Percentiles rank a stretch among this genome's conserved stretches.
These are phyloP conservation scores for Furcasterigmium sp. DNA, from an alignment of 2,329 filamentous ascomycete genomes.

Conservation along the genomic window DNA sequence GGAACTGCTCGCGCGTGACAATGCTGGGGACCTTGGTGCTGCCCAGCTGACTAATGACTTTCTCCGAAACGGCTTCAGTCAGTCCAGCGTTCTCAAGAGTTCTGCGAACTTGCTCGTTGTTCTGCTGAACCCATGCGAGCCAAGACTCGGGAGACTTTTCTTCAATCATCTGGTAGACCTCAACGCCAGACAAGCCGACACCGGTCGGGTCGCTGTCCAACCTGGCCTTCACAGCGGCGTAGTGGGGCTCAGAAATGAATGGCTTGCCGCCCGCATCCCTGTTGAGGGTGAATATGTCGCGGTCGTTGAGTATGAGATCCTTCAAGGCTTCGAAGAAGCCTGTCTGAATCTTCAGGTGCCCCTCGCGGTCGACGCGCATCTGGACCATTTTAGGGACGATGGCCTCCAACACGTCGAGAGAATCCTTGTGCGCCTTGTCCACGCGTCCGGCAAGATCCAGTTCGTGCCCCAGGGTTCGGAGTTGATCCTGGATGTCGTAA, in stretches of 20 bases:
- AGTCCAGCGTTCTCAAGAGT: constrained; percentile 19
- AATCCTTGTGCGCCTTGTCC: constrained; percentile 24
- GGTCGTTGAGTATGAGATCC: constrained; percentile 45
- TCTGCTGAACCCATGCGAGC: constrained; percentile 47
- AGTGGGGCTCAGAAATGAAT: constrained; percentile 39
- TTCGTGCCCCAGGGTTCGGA: too few relatives aligned
- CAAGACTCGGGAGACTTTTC: constrained; percentile 34
- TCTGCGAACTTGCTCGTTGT: constrained; percentile 31
- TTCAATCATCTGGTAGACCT: constrained; percentile 21
- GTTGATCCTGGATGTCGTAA: too few relatives aligned
- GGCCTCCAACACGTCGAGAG: constrained; percentile 36
- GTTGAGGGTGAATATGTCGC: constrained; percentile 40
- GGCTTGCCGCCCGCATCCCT: constrained; percentile 29
- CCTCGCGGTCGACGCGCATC: constrained; percentile 45
- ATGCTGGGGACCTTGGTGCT: constrained; percentile 17
- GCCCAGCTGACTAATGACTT: neutral
- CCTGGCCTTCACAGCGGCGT: constrained; percentile 32
- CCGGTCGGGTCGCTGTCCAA: constrained; percentile 13
- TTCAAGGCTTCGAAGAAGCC: constrained; percentile 63
- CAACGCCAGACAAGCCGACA: constrained; percentile 18
- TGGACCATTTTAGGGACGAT: constrained; percentile 53
- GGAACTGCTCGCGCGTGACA: constrained; percentile 44
- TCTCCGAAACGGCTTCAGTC: constrained; percentile 7
- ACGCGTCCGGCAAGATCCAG: too few relatives aligned
- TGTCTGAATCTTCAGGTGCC: constrained; percentile 47